Base-by-base conservation (phyloP, 2,329 filamentous ascomycete genomes). In the Apiospora arundinis region DNA sequence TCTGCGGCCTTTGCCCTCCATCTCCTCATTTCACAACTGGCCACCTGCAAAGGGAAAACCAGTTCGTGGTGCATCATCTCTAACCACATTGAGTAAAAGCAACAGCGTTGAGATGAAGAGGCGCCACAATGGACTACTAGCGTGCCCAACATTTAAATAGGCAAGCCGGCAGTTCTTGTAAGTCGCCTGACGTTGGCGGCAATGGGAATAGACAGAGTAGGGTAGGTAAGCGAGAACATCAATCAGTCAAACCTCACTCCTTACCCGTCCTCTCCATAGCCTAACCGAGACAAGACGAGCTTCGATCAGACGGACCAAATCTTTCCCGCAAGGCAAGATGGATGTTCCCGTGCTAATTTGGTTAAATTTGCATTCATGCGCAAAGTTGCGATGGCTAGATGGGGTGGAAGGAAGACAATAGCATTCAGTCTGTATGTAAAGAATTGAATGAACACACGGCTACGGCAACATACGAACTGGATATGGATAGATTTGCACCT, bases 101-200 rank as follows among this genome's bases (percentile, higher is more conserved):
- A 28, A 60, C 52, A 16, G 32, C 56, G 32, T 40, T 40, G 56
- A 63, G 56, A 63, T 63, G 56, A 63, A 40, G 18, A 40, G 16
- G 56, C 32, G 56, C 32, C 56, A 63, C 32, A 63, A 11, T 12
- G 32, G 21, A 18, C 32, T 21, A 5, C 56, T 63, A 63, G 56
- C 56, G 32, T 63, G 56, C 9, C 56, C 56, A 63, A 11, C 18
- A 40, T 63, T 37, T 21, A 48, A 63, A 37, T 28, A 37, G 28
- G 14, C 56, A 63, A 63, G 56, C 28, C 56, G 56, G 56, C 32
- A 63, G 56, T 63, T 63, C 32, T 63, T 63, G 32, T 5, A 32
- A n/a, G 56, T 32, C 32, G 32, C 12, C 28, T 63, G 56, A 12
- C 32, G 28, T 11, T 32, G 16, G 52, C 52, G 52, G 52, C 28